Conservation (phyloP, 2,329 filamentous ascomycete genomes). For the Fusarium sp. region DNA sequence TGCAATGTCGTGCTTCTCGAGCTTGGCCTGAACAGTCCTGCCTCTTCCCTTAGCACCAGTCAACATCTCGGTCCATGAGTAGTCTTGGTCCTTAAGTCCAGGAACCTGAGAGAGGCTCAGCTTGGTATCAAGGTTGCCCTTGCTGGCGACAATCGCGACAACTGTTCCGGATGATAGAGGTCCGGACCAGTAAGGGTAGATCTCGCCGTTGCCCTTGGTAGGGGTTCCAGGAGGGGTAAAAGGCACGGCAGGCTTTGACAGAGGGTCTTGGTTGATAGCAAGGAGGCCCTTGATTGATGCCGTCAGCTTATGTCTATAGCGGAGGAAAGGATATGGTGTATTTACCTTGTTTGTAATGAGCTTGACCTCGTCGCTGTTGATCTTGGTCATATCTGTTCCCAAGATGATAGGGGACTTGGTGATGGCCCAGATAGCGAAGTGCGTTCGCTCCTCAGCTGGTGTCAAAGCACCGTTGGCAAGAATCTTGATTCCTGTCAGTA, state of each 20-base stretch:
- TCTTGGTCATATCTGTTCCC: constrained; percentile 25
- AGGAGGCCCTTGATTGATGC: constrained; percentile 6
- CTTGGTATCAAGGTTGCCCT: constrained; percentile 10
- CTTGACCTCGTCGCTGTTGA: constrained; percentile 12
- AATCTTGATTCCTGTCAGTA: constrained; percentile 4
- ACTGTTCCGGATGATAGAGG: constrained; percentile 24
- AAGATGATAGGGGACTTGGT: constrained; percentile 28
- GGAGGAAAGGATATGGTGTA: accelerated
- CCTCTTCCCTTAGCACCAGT: constrained; percentile 25
- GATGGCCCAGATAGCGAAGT: constrained; percentile 30
- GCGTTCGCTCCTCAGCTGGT: constrained; percentile 22
- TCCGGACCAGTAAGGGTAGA: constrained; percentile 29
- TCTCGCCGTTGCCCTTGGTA: constrained; percentile 14
- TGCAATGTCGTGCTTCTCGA: constrained; percentile 19
- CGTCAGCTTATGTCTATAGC: not conserved
- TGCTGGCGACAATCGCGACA: constrained; percentile 23
- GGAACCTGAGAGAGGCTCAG: constrained; percentile 27
- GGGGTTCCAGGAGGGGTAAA: constrained; percentile 22
- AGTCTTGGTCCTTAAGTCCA: constrained; percentile 17
- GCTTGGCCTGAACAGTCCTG: constrained; percentile 16
- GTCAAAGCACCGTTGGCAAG: constrained; percentile 23
- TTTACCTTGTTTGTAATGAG: constrained; percentile 26
- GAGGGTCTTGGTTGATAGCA: constrained; percentile 21
- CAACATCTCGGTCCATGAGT: constrained; percentile 24
- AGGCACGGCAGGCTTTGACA: constrained; percentile 28